These are phyloP conservation scores for Coemansia sp. DNA, from an alignment of 192 early-diverging fungal species.

Conservation along the genomic window DNA sequence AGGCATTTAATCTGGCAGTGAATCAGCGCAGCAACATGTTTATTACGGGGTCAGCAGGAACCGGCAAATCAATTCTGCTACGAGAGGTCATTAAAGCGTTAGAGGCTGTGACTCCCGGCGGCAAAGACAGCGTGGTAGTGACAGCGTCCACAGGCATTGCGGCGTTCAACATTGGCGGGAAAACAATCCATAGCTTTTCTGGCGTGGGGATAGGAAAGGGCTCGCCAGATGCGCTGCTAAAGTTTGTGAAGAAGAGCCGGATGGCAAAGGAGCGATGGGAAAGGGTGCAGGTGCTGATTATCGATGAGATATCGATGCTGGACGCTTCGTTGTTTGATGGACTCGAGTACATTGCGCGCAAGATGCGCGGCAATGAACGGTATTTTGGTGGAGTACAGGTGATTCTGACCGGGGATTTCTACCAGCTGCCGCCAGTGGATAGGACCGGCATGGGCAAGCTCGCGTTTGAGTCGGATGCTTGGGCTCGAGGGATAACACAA, in stretches of 20 bases:
- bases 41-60: conserved; percentile 77
- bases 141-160: conserved; percentile 81
- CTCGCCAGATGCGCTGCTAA: conserved; percentile 14
- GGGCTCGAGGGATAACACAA: conserved; percentile 53
- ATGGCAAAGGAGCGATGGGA: conserved; percentile 58
- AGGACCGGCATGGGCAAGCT: conserved; percentile 51
- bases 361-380: conserved; percentile 30
- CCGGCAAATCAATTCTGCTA: conserved; percentile 53
- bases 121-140: conserved; percentile 41
- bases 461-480: conserved; percentile 64
- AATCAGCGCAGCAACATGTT: conserved; percentile 59
- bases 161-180: conserved; percentile 73
- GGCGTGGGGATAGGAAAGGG: conserved; percentile 62
- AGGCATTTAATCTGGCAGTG: conserved; percentile 61
- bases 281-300: conserved; percentile 61
- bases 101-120: conserved; percentile 4
- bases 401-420: conserved; percentile 76
- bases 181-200: conserved; percentile 71
- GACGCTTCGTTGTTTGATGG: conserved; percentile 72
- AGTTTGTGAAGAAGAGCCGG: conserved; percentile 40
- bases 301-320: conserved; percentile 82
- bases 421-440: conserved; percentile 75
- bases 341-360: conserved; percentile 63
- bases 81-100: conserved; percentile 44
- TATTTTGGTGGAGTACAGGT: conserved; percentile 82